These are phyloP conservation scores for Rhytidiadelphus loreus DNA, from an alignment of 225 moss, liverwort and hornwort genomes.

Conservation along the genomic window DNA sequence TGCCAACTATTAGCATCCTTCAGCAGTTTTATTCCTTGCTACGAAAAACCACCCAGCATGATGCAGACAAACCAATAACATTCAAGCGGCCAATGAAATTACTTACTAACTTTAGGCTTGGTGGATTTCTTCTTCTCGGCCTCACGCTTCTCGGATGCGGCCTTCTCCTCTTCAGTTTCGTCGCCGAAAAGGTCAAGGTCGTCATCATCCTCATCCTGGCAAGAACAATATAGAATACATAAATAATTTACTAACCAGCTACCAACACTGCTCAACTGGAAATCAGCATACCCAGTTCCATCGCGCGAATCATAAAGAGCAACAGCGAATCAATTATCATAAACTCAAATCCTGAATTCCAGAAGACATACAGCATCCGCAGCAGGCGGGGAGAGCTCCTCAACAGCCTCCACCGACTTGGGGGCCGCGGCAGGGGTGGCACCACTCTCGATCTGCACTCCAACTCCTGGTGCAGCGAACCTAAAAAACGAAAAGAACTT, in stretches of 20 bases:
- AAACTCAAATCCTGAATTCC: too few relatives aligned
- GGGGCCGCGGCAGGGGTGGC: conserved; percentile 1
- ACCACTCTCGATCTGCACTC: conserved; percentile 48
- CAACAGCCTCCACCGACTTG: not conserved
- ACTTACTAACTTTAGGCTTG: conserved; percentile 18
- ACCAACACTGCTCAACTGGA: not conserved
- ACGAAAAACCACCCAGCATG: not conserved
- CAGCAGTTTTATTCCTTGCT: fast-evolving
- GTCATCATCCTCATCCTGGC: conserved; percentile 24
- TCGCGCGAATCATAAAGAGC: not conserved
- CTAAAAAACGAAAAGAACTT: not conserved
- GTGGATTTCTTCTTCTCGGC: conserved; percentile 30
- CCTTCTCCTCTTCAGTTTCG: conserved; percentile 46
- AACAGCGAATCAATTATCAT: not conserved
- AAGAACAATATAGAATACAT: too few relatives aligned
- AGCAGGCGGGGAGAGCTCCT: not conserved
- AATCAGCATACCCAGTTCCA: not conserved
- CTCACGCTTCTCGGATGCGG: conserved; percentile 29
- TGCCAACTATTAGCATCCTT: not conserved
- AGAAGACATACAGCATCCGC: conserved; percentile 1
- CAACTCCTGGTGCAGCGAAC: conserved; percentile 14
- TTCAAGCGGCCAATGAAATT: too few relatives aligned
- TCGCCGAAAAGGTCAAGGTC: conserved; percentile 47
- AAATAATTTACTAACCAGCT: not conserved
- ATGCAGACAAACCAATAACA: not conserved